Base-by-base conservation (phyloP, 768 basidiomycete species). In the Leucogyrophana mollusca region DNA sequence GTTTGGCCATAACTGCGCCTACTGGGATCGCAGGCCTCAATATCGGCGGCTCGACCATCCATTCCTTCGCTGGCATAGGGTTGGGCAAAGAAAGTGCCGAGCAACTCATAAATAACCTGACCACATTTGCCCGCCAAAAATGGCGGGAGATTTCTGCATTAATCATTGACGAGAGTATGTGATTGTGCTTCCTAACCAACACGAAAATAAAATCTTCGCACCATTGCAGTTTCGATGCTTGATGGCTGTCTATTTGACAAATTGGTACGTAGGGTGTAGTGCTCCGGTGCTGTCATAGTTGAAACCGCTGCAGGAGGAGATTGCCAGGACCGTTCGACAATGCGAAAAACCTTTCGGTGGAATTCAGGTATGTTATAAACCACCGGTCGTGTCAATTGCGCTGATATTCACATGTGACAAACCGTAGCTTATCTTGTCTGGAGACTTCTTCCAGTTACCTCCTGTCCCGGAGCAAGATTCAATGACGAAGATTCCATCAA, bases 381-480 rank as follows among this genome's bases (percentile, higher is more conserved):
- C 27, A 30, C 13, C 40, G 25, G 14, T 44, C 18, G 36, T 38
- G 20, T 14, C 37, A 25, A 4, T 42, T 20, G 24, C 35, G 21
- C 9, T 43, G 25, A 39, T 20, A 36, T 24, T 45, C 22, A 20
- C 14, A 22, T 34, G 3, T 16, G 13, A 6, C 27, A 30, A 30
- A 30, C 27, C 13, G n/a, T 49, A 88, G 83, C 74, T 89, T 39
- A 73, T 90, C 23, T 61, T 89, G 6, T 82, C 83, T 1, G 88
- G 88, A 0, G 88, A 91, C 61, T 90, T 90, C 61, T 89, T 85
- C 61, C 87, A 91, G 61, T 69, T 91, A 0, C 87, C 88, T 2
- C 88, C 88, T 1, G 85, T 90, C 1, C 69, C 73, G 3, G 72
- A 74, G 23, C 60, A 68, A 58, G 48, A 79, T 71, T 56, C 78